phyloP scores from a whole-genome alignment of 2,329 filamentous ascomycete genomes.

The Colletotrichum siamense region DNA sequence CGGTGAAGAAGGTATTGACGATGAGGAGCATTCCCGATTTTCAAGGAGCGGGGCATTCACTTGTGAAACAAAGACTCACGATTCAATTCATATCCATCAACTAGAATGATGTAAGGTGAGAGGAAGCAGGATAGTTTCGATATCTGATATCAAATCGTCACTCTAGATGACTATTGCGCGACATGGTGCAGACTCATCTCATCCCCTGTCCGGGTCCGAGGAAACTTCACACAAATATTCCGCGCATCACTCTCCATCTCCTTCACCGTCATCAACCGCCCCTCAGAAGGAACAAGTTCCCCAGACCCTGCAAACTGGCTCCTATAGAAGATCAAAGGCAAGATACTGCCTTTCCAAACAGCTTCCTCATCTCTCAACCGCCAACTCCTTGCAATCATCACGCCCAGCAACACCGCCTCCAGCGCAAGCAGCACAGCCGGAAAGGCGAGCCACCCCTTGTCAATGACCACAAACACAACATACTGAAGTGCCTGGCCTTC shows the following conservation, averaged over 20 bases:
- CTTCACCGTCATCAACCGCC: neutral
- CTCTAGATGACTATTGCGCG: neutral
- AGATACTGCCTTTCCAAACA: neutral
- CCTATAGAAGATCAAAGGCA: neutral
- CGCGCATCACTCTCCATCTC: neutral
- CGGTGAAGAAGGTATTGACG: neutral
- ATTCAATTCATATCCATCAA: neutral
- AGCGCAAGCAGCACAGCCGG: neutral
- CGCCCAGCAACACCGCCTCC: neutral
- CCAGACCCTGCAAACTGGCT: neutral
- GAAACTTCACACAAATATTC: neutral
- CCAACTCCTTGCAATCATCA: neutral
- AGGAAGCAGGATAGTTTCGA: neutral
- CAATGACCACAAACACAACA: neutral
- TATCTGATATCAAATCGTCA: accelerated
- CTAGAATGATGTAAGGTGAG: neutral
- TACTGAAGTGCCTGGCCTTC: neutral
- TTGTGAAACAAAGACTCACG: neutral
- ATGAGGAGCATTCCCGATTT: neutral
- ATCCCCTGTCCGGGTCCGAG: accelerated
- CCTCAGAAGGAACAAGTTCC: accelerated
- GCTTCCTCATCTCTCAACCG: neutral
- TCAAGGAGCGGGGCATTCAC: neutral
- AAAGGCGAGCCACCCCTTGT: neutral
- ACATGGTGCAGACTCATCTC: neutral